These are phyloP conservation scores for Yamadazyma blattariae DNA, from an alignment of 1,139 yeast species.

Conservation along the genomic window DNA sequence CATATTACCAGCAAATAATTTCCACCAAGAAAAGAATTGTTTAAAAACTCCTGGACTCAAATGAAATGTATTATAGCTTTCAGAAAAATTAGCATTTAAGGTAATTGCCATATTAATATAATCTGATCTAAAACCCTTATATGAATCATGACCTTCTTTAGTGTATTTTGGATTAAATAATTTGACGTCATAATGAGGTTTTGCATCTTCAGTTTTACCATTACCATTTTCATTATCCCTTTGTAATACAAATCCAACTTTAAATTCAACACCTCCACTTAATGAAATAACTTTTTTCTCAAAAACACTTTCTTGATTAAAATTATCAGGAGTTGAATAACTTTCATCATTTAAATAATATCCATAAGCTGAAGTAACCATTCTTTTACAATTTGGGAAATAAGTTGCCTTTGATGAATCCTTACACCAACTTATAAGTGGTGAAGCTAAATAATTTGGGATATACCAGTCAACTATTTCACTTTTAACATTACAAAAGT, in stretches of 20 bases:
- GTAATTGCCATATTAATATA: slow-evolving; percentile 47
- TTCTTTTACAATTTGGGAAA: slow-evolving; percentile 41
- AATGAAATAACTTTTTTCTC: slow-evolving; percentile 57
- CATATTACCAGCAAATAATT: slow-evolving; percentile 41
- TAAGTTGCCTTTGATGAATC: slow-evolving; percentile 41
- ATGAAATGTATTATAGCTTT: slow-evolving; percentile 42
- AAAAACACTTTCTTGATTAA: slow-evolving; percentile 7
- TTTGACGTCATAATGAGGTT: slow-evolving; percentile 69
- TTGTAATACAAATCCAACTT: slow-evolving; percentile 59
- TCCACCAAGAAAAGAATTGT: slow-evolving; percentile 47
- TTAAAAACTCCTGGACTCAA: slow-evolving; percentile 37
- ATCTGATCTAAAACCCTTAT: slow-evolving; percentile 38
- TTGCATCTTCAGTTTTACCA: slow-evolving; percentile 46
- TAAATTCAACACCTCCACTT: slow-evolving; percentile 59
- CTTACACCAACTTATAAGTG: slow-evolving; percentile 61
- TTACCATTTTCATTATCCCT: slow-evolving; percentile 21
- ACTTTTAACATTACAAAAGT: slow-evolving; percentile 36
- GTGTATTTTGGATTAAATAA: slow-evolving; percentile 64
- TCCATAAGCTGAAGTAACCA: slow-evolving; percentile 49
- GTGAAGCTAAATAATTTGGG: slow-evolving; percentile 61
- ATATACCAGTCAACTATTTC: slow-evolving; percentile 44
- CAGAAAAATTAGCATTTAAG: slow-evolving; percentile 48
- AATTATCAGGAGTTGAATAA: slow-evolving; percentile 3
- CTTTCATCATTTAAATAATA: slow-evolving; percentile 41
- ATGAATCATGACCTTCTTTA: slow-evolving; percentile 37